Base-by-base conservation (phyloP, 1,139 yeast species). In the Debaryomyces robertsiae region DNA sequence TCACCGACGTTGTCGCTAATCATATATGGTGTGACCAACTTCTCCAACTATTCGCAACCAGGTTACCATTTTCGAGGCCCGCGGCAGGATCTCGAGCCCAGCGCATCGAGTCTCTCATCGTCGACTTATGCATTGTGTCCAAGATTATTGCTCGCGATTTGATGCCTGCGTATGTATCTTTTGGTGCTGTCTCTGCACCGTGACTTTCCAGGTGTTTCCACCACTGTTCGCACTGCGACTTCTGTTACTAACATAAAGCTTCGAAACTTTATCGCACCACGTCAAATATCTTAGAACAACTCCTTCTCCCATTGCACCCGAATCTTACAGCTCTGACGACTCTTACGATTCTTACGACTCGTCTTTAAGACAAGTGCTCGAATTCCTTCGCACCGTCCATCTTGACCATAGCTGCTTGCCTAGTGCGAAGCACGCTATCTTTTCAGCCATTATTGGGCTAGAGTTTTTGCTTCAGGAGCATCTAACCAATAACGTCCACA, bases 361-460 rank as follows among this genome's bases (percentile, higher is more conserved):
- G n/a, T 28, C 36, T 14, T 32, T 44, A 19, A 30, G 48, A 23
- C 32, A 25, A 11, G 27, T 44, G n/a, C 32, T 45, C 6, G 46
- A 45, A 15, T 38, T 25, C 36, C 29, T 45, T 27, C 40, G 48
- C 24, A 41, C 28, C 18, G 29, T 40, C 7, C 33, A 27, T n/a
- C 9, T 40, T 16, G 27, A 24, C 9, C 15, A 13, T 13, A 29
- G 31, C 15, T 40, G 39, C 23, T 23, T 40, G 6, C 14, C 23
- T n/a, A 28, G 30, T 10, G 33, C 37, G n/a, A 36, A 32, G 15
- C 22, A 27, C 19, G 30, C 43, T 9, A 16, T 35, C 9, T 27
- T 22, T 3, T 24, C 43, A 11, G 31, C 36, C 24, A 36, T 40
- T 13, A 18, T 24, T 9, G 43, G 43, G 3, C 25, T 40, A 10